These are phyloP conservation scores for Plasmodiophora brassicae DNA, from an alignment of 208 protist genomes.

Conservation along the genomic window DNA sequence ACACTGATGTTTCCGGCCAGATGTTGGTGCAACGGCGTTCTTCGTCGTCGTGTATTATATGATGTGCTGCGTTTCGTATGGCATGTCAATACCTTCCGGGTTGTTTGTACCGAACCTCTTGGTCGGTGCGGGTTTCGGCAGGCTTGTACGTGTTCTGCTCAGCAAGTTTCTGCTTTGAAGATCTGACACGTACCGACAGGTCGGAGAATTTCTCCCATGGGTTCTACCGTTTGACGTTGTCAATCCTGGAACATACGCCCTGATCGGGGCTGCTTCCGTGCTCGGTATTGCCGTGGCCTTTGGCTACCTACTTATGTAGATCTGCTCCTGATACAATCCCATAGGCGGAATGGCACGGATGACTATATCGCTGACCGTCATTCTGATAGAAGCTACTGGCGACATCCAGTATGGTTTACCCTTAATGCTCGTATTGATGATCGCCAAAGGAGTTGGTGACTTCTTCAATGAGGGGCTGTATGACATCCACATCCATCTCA, in stretches of 20 bases:
- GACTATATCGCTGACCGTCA: conserved; percentile 32
- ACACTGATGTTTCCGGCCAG: neutral
- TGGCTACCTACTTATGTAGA: neutral
- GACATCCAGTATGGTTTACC: conserved; percentile 47
- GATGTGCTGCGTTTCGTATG: neutral
- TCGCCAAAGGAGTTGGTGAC: conserved; percentile 39
- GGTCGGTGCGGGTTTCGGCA: neutral
- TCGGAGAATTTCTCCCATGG: neutral
- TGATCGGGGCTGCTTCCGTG: neutral
- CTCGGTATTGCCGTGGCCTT: neutral
- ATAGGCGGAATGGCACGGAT: conserved; percentile 26
- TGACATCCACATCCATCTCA: conserved; percentile 46
- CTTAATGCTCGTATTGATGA: conserved; percentile 48
- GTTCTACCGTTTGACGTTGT: neutral
- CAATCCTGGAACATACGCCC: neutral
- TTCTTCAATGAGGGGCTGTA: conserved; percentile 47
- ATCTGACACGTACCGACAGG: neutral
- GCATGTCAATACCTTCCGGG: neutral
- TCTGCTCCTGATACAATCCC: too few relatives aligned
- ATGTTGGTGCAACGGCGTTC: neutral
- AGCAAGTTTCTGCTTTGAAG: neutral
- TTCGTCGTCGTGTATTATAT: neutral
- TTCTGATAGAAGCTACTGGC: conserved; percentile 49
- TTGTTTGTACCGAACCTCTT: conserved; percentile 3
- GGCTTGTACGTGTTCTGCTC: neutral